Percentiles rank a stretch among this genome's conserved stretches.
Conservation (phyloP, 2,329 filamentous ascomycete genomes). For the Ophiognomonia clavigignenti-juglandacearum region DNA sequence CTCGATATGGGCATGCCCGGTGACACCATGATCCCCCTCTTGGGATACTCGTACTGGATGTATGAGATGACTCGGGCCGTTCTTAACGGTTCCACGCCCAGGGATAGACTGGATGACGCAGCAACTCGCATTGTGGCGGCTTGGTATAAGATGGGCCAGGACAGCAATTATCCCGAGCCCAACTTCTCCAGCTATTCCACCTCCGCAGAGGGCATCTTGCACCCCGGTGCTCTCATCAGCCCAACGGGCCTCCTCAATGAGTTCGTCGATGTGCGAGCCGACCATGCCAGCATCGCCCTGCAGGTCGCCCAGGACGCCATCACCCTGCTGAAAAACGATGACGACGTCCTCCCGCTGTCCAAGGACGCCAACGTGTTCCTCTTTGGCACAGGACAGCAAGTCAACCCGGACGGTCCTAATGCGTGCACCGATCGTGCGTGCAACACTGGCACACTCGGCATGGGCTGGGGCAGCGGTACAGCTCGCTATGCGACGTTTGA, state of each 20-base stretch:
- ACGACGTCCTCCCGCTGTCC: slow-evolving; percentile 47
- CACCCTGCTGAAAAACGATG: slow-evolving; percentile 60
- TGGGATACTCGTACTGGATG: slow-evolving; percentile 50
- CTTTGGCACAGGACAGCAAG: slow-evolving; percentile 48
- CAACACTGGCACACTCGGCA: slow-evolving; percentile 63
- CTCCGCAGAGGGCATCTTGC: slow-evolving; percentile 48
- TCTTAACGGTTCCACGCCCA: slow-evolving; percentile 52
- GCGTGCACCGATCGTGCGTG: slow-evolving; percentile 63
- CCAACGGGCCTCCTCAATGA: slow-evolving; percentile 62
- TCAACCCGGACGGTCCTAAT: slow-evolving; percentile 55
- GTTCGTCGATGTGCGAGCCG: slow-evolving; percentile 57
- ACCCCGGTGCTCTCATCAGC: slow-evolving; percentile 53
- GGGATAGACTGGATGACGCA: slow-evolving; percentile 53
- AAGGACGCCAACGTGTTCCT: slow-evolving; percentile 35
- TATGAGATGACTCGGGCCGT: slow-evolving; percentile 49
- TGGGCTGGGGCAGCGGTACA: slow-evolving; percentile 70
- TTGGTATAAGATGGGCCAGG: slow-evolving; percentile 57
- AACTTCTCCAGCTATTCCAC: slow-evolving; percentile 58
- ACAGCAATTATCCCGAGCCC: slow-evolving; percentile 48
- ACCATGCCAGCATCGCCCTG: slow-evolving; percentile 46
- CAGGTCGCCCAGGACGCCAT: slow-evolving; percentile 54
- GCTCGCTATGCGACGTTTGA: slow-evolving; percentile 65
- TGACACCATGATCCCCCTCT: slow-evolving; percentile 52
- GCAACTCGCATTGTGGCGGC: slow-evolving; percentile 52
- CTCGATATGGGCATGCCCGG: slow-evolving; percentile 60